phyloP scores from a whole-genome alignment of 768 basidiomycete genomes.

The Phlebiopsis flavidoalba region DNA sequence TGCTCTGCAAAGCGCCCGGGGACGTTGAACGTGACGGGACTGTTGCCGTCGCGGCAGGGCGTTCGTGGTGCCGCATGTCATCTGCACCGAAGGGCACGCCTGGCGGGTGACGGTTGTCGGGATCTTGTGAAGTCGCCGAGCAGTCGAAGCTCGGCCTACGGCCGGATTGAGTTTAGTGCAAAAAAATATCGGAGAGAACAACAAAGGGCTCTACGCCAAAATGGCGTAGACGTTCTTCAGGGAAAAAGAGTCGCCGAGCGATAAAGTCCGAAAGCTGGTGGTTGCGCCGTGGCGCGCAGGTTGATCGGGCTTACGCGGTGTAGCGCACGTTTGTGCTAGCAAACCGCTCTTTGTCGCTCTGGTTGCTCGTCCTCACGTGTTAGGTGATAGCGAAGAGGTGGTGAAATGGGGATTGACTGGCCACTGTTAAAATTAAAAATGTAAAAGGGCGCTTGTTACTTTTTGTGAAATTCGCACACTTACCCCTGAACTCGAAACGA shows the following conservation, averaged over 20 bases:
- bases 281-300: constrained; percentile 12
- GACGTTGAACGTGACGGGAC: no score
- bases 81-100: constrained; percentile 28
- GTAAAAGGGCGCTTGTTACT: no score
- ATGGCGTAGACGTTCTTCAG: constrained; percentile 30
- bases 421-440: constrained; percentile 25
- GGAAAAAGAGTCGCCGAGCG: constrained; percentile 30
- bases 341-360: no score
- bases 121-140: constrained; percentile 15
- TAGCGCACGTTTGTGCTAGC: constrained; percentile 28
- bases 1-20: no score
- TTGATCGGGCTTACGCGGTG: constrained; percentile 19
- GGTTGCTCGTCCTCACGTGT: constrained; percentile 8
- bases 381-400: constrained; percentile 30
- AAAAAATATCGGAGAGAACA: no score
- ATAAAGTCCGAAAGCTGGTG: constrained; percentile 24
- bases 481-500: constrained; percentile 27
- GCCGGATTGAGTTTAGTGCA: no score
- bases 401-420: constrained; percentile 22
- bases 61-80: constrained; percentile 23
- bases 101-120: constrained; percentile 13
- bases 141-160: constrained; percentile 26
- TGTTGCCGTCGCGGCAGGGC: no score
- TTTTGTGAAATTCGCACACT: no score
- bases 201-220: constrained; percentile 16